Conservation (phyloP, 805 yeast species). For the Metschnikowia orientalis region DNA sequence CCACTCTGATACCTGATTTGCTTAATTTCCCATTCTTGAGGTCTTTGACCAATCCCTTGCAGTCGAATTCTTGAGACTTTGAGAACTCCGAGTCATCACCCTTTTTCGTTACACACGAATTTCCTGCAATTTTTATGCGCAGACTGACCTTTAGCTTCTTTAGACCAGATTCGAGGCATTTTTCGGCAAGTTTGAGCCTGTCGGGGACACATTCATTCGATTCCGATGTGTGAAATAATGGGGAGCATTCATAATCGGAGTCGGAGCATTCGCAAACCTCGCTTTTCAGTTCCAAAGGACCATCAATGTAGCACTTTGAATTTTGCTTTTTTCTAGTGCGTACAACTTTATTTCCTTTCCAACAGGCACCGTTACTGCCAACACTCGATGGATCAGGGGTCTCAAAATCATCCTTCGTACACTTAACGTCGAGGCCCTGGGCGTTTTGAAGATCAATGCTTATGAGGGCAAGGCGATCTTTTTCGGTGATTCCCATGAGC, state of each 20-base stretch:
- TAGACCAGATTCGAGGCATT: conserved; percentile 23
- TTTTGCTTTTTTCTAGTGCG: conserved; percentile 60
- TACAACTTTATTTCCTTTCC: conserved; percentile 64
- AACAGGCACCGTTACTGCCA: no score
- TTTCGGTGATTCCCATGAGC: no score
- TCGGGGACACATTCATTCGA: conserved; percentile 47
- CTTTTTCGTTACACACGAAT: conserved; percentile 36
- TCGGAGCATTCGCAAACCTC: conserved; percentile 61
- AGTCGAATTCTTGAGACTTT: conserved; percentile 14
- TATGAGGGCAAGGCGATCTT: no score
- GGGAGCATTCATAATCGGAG: conserved; percentile 68
- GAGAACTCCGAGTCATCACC: conserved; percentile 17
- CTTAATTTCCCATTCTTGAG: conserved; percentile 4
- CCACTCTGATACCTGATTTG: conserved; percentile 29
- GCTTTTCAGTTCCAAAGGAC: conserved; percentile 44
- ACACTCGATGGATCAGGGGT: no score
- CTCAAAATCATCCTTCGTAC: conserved; percentile 56
- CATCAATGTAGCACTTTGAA: conserved; percentile 58
- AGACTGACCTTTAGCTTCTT: conserved; percentile 31
- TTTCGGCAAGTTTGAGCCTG: conserved; percentile 19
- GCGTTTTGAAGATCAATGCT: no score
- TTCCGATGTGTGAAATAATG: conserved; percentile 35
- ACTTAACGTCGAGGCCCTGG: no score
- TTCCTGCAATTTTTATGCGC: conserved; percentile 41
- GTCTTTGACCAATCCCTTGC: conserved; percentile 12